Evolutionary conservation across 2,329 filamentous ascomycete species (phyloP), one percentile per base, ranked within the genome.

Genomic region (Fusarium luffae): DNA sequence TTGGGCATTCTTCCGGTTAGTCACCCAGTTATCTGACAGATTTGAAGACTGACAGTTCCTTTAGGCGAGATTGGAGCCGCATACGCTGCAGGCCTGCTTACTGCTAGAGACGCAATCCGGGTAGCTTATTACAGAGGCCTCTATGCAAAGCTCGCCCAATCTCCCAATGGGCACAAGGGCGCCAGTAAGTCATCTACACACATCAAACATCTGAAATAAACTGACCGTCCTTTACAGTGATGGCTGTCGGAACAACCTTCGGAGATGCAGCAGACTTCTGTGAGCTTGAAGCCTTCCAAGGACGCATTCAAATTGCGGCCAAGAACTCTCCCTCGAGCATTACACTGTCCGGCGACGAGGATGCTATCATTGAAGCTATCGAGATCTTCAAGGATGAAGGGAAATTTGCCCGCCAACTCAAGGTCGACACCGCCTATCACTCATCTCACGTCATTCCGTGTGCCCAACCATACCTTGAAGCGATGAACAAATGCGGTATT

Each of bases 11-110:
- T 0, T 79, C 75, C 44, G 83, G 32, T 34, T 34, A 18, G 32
- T 34, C 10, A 6, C 4, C 9, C 32, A 5, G 8, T 34, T 34
- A 10, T 34, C 32, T 5, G 5, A 16, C 5, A 9, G 1, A 16
- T 18, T 9, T 5, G 8, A 34, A 34, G 32, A 34, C 32, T 34
- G 18, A 34, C 2, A 2, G 5, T 18, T 18, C 2, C 8, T 6
- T 9, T 10, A 34, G 32, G 83, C 6, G 83, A 85, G 56, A 84
- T 85, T 50, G 81, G 73, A 7, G 82, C 82, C n/a, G 83, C 83
- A 0, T 65, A 65, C 19, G 40, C 44, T 3, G 44, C 49, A 1
- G 62, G 57, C 2, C 18, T 54, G 3, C 10, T 65, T 5, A 47
- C 56, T 13, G 19, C 49, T 1, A 16, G 14, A 10, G 79, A 85